Percentiles rank a stretch among this genome's conserved stretches.
Conservation (phyloP, 306 rosid genomes). For the Begonia masoniana region DNA sequence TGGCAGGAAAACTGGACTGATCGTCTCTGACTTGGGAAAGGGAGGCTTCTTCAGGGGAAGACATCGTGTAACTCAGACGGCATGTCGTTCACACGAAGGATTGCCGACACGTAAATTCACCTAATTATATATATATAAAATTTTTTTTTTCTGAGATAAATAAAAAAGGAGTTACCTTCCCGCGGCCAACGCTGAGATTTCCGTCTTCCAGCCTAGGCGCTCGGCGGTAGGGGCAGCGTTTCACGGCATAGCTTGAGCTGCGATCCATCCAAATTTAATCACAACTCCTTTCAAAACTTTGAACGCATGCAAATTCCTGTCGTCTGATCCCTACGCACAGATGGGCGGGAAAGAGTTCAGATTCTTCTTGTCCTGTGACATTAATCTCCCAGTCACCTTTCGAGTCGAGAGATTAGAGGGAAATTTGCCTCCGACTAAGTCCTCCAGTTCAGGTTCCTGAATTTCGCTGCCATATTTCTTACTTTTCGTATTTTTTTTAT, state of each 20-base stretch:
- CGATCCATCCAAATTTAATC: neutral
- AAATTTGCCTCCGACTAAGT: slow-evolving; percentile 33
- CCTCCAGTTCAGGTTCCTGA: slow-evolving; percentile 36
- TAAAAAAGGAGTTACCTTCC: neutral
- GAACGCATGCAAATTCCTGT: neutral
- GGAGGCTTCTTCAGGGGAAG: too few species aligned
- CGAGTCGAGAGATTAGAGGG: slow-evolving; percentile 79
- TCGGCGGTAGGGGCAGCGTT: neutral
- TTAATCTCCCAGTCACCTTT: slow-evolving; percentile 79
- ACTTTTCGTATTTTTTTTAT: neutral
- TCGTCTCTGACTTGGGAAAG: too few species aligned
- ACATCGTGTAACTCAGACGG: too few species aligned
- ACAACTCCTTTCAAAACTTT: neutral
- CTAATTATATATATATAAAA: too few species aligned
- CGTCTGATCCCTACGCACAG: neutral
- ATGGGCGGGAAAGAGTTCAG: slow-evolving; percentile 90
- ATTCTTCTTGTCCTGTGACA: slow-evolving; percentile 93
- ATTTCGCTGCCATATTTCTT: neutral
- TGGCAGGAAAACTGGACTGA: too few species aligned
- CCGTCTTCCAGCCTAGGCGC: neutral
- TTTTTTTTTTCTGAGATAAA: neutral
- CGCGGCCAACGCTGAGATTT: neutral
- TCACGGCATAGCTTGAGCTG: neutral
- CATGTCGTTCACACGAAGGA: too few species aligned
- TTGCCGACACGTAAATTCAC: too few species aligned